A percentile compares a stretch with the other conserved stretches of the same genome.
These are phyloP conservation scores for Nannochloris sp. DNA, from an alignment of 139 green algal genomes.

Conservation along the genomic window DNA sequence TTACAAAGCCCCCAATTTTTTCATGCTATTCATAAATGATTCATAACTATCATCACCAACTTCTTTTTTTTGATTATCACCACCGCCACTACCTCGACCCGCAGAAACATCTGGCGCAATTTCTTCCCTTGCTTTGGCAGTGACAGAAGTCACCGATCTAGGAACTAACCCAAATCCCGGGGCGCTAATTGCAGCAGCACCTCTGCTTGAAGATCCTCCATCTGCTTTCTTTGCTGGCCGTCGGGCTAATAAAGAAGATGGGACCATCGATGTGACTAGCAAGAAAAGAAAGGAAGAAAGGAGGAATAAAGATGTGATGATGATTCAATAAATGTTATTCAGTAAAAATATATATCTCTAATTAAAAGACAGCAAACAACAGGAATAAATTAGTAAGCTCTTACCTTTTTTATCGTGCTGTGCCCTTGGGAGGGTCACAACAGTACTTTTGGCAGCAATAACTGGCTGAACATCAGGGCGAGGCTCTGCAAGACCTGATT, in stretches of 20 bases:
- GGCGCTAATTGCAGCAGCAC: neutral
- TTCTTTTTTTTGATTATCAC: neutral
- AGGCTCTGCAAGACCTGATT: no score
- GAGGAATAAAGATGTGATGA: neutral
- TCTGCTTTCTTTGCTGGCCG: neutral
- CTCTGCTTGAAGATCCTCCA: neutral
- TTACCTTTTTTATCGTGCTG: conserved; percentile 47
- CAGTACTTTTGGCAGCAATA: conserved; percentile 59
- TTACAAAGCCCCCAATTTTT: conserved; percentile 10
- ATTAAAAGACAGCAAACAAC: neutral
- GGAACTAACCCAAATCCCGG: conserved; percentile 1
- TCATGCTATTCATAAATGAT: conserved; percentile 13
- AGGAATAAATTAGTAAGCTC: neutral
- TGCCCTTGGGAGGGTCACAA: conserved; percentile 61
- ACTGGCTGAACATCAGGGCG: conserved; percentile 26
- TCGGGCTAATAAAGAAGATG: conserved; percentile 47
- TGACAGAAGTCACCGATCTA: neutral
- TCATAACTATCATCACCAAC: neutral
- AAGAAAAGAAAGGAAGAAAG: neutral
- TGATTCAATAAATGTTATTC: neutral
- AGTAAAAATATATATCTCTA: neutral
- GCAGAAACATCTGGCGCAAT: neutral
- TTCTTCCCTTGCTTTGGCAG: neutral
- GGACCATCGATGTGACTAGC: conserved; percentile 54
- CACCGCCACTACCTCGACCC: neutral